phyloP scores from a whole-genome alignment of 2,329 filamentous ascomycete genomes.

The Fusarium pininemorale region DNA sequence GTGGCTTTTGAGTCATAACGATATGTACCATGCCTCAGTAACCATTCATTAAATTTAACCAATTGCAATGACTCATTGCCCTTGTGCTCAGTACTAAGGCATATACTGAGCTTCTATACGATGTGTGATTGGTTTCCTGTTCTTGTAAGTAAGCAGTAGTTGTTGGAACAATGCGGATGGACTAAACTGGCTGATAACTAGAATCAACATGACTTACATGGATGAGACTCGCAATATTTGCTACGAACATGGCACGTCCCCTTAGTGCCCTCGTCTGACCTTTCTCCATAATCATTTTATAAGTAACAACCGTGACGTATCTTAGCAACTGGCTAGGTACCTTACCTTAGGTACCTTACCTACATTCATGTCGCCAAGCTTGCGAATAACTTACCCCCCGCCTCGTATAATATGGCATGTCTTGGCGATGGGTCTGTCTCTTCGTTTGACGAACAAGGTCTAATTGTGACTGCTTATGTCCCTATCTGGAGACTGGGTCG shows the following conservation, averaged over 20 bases:
- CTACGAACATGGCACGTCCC: background rate
- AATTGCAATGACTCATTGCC: background rate
- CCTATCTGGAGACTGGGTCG: background rate
- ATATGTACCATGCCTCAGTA: background rate
- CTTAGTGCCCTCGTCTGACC: background rate
- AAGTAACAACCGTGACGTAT: background rate
- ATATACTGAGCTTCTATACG: background rate
- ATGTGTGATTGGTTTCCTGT: background rate
- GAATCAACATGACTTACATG: background rate
- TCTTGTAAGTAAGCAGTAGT: background rate
- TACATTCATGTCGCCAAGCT: background rate
- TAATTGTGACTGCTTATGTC: background rate
- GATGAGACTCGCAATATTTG: background rate
- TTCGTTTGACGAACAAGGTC: background rate
- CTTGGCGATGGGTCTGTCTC: background rate
- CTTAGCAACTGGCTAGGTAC: background rate
- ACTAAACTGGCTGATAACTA: background rate
- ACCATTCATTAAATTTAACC: background rate
- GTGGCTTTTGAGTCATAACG: constrained; percentile 34
- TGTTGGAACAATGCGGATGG: background rate
- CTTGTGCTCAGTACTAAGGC: background rate
- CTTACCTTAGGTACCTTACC: too few species aligned
- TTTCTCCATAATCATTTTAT: background rate
- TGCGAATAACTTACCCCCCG: background rate
- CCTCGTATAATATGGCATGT: background rate